Evolutionary conservation across 2,329 filamentous ascomycete species (phyloP).

Genomic region (Colletotrichum brevisporum): DNA sequence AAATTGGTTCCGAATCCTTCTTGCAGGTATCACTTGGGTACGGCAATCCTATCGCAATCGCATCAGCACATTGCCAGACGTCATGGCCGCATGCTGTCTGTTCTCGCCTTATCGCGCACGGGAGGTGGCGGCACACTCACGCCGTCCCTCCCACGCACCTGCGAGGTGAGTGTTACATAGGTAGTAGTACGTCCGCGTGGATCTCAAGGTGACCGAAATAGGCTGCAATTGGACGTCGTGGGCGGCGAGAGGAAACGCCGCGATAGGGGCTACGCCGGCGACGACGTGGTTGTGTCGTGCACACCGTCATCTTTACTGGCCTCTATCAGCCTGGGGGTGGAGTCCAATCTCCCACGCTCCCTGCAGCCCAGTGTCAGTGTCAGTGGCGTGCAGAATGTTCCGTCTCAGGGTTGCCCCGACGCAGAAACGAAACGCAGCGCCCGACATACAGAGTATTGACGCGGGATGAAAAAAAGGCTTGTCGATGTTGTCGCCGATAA

Average conservation of each 20-base stretch:
- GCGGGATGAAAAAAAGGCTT: not conserved
- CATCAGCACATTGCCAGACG: slow-evolving; percentile 16
- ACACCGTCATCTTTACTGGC: slow-evolving; percentile 15
- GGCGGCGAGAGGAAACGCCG: not conserved
- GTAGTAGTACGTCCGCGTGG: not conserved
- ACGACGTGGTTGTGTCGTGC: slow-evolving; percentile 22
- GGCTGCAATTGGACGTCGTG: slow-evolving; percentile 5
- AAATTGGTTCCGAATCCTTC: slow-evolving; percentile 12
- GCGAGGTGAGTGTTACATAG: no score
- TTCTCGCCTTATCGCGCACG: slow-evolving; percentile 1
- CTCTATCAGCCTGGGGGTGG: slow-evolving; percentile 24
- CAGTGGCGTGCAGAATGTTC: slow-evolving; percentile 13
- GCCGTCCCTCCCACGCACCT: no score
- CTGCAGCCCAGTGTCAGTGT: not conserved
- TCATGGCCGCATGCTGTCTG: slow-evolving; percentile 14
- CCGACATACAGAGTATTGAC: not conserved
- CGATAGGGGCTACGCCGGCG: slow-evolving; percentile 35
- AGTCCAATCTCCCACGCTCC: slow-evolving; percentile 23
- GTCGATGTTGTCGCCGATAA: not conserved
- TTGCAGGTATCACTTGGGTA: no score
- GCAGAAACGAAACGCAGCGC: slow-evolving; percentile 20
- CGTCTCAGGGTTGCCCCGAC: slow-evolving; percentile 3
- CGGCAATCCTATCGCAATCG: slow-evolving; percentile 5
- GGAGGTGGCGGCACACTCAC: not conserved
- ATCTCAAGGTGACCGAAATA: not conserved